Evolutionary conservation across 352 stramenopile species (phyloP).

Genomic region (Phytophthora lateralis): DNA sequence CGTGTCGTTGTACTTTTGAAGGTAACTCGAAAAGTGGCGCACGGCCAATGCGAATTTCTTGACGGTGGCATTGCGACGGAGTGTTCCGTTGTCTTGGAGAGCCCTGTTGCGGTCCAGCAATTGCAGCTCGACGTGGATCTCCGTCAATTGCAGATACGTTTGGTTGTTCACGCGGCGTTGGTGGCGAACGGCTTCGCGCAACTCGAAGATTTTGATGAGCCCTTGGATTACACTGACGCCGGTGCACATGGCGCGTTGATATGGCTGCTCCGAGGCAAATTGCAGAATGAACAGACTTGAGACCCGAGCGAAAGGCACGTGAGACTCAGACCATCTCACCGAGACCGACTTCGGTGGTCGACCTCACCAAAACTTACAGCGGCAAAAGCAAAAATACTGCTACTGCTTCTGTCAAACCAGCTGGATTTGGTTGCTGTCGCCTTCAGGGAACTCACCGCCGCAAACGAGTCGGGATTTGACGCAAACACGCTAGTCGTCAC

Average conservation of each 20-base stretch:
- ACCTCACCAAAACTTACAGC: background rate
- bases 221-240: slow-evolving; percentile 11
- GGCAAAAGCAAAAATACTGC: background rate
- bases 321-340: background rate
- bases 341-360: slow-evolving; percentile 1
- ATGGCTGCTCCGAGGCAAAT: slow-evolving; percentile 12
- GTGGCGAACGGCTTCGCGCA: slow-evolving; percentile 33
- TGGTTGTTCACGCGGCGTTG: slow-evolving; percentile 26
- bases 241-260: slow-evolving; percentile 15
- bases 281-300: slow-evolving; percentile 9
- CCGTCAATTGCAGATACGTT: slow-evolving; percentile 26
- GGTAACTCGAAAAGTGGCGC: slow-evolving; percentile 16
- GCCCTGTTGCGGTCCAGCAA: slow-evolving; percentile 20
- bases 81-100: slow-evolving; percentile 20
- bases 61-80: slow-evolving; percentile 21
- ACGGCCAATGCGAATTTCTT: slow-evolving; percentile 26
- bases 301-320: background rate
- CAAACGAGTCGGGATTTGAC: slow-evolving; percentile 1
- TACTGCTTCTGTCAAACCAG: slow-evolving; percentile 1
- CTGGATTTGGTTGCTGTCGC: background rate
- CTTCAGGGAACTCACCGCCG: background rate
- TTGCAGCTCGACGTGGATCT: slow-evolving; percentile 31
- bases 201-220: slow-evolving; percentile 30
- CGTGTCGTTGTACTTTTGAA: slow-evolving; percentile 27
- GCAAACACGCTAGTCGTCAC: background rate